phyloP scores from a whole-genome alignment of 139 green algal species.

The Nannochloris sp. region DNA sequence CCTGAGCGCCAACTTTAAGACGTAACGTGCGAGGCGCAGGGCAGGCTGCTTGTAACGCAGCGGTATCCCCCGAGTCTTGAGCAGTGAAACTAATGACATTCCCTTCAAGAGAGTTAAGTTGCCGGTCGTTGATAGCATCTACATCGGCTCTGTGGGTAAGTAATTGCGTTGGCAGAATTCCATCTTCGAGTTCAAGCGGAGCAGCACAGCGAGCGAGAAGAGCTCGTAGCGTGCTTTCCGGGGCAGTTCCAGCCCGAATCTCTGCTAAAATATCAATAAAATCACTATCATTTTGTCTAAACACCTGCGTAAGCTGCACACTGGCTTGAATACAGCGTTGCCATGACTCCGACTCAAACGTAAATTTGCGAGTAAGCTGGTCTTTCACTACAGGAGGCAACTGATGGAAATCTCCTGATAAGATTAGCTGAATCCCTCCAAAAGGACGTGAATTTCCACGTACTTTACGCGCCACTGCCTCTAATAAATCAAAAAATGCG shows the following conservation, averaged over 20 bases:
- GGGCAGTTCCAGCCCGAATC: slow-evolving; percentile 31
- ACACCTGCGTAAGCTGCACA: slow-evolving; percentile 47
- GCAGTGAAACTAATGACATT: slow-evolving; percentile 16
- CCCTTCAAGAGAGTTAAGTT: slow-evolving; percentile 27
- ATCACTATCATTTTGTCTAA: slow-evolving; percentile 43
- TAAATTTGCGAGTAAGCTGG: slow-evolving; percentile 26
- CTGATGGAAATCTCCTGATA: slow-evolving; percentile 65
- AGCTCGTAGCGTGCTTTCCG: neutral
- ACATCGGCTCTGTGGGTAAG: slow-evolving; percentile 44
- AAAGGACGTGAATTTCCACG: slow-evolving; percentile 34
- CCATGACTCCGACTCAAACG: slow-evolving; percentile 53
- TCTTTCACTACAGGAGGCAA: slow-evolving; percentile 55
- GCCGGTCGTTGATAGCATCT: slow-evolving; percentile 33
- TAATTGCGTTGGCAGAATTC: slow-evolving; percentile 53
- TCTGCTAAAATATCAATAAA: slow-evolving; percentile 53
- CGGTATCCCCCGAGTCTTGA: slow-evolving; percentile 25
- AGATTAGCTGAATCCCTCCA: slow-evolving; percentile 62
- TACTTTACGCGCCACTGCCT: slow-evolving; percentile 25
- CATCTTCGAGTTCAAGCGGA: slow-evolving; percentile 38
- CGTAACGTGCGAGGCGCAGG: slow-evolving; percentile 20
- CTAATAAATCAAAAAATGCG: slow-evolving; percentile 39
- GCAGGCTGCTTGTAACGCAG: slow-evolving; percentile 23
- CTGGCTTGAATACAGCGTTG: slow-evolving; percentile 24
- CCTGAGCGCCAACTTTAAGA: slow-evolving; percentile 43
- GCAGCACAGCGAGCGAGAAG: slow-evolving; percentile 25